Conservation (phyloP, 176 grass and related monocot species). For the Guadua angustifolia region DNA sequence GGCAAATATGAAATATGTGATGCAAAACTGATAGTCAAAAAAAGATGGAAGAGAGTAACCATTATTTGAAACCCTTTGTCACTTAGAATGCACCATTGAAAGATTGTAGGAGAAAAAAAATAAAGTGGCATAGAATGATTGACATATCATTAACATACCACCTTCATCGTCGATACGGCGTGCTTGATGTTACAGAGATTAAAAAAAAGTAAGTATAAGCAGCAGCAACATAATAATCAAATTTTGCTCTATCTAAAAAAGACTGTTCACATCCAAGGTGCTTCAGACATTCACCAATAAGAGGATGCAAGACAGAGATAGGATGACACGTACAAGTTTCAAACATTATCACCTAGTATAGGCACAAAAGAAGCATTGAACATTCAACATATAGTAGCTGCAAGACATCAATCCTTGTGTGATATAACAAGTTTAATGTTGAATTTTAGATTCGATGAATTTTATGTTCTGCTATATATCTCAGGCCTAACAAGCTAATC, state of each 20-base stretch:
- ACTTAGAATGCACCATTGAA: background rate
- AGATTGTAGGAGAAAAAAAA: background rate
- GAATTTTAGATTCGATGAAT: background rate
- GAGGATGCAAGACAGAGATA: background rate
- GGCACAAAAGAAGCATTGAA: background rate
- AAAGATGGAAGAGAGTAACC: background rate
- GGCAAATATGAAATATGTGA: background rate
- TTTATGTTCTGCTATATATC: too few species aligned
- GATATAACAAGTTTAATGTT: background rate
- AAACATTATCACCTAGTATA: background rate
- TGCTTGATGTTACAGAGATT: background rate
- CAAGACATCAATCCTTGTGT: background rate
- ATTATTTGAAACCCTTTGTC: background rate
- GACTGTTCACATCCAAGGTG: background rate
- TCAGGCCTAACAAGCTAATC: background rate
- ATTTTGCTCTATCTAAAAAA: background rate
- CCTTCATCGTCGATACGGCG: background rate
- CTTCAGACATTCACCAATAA: background rate
- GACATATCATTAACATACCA: background rate
- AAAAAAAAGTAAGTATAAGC: background rate
- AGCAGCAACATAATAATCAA: background rate
- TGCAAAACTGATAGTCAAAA: background rate
- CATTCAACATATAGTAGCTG: background rate
- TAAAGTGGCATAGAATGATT: background rate
- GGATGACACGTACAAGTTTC: background rate